Conservation (phyloP, 1,284 basidiomycete genomes). For the Leccinum pachyderme region DNA sequence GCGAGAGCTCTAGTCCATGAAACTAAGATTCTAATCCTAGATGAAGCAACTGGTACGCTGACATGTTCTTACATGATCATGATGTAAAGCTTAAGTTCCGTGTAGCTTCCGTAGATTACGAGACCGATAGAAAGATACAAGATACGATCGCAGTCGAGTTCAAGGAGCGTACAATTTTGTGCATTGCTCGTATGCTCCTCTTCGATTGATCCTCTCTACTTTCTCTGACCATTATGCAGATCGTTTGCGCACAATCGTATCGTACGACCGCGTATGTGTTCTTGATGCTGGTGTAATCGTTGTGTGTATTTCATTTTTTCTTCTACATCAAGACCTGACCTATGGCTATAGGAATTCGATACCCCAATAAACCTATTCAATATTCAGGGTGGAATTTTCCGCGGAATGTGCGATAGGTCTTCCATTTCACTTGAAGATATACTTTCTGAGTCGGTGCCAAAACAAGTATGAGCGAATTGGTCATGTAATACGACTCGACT, state of each 20-base stretch:
- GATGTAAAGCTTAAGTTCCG: conserved; percentile 2
- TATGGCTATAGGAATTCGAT: conserved; percentile 55
- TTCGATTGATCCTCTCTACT: background rate
- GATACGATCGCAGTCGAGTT: conserved; percentile 85
- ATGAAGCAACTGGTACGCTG: conserved; percentile 62
- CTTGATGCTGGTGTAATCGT: conserved; percentile 69
- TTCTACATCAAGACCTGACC: background rate
- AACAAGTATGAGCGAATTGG: conserved; percentile 3
- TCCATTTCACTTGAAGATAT: conserved; percentile 71
- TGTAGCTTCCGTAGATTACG: conserved; percentile 72
- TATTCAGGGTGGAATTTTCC: conserved; percentile 59
- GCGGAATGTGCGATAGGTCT: conserved; percentile 71
- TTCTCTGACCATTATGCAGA: conserved; percentile 38
- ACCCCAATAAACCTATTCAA: conserved; percentile 67
- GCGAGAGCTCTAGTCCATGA: conserved; percentile 82
- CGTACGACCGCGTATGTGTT: conserved; percentile 75
- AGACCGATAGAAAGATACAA: conserved; percentile 84
- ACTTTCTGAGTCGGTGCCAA: conserved; percentile 17
- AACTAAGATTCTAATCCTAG: conserved; percentile 73
- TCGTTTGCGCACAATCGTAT: conserved; percentile 72
- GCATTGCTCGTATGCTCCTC: conserved; percentile 65
- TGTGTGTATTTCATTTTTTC: conserved; percentile 30
- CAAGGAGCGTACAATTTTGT: conserved; percentile 74
- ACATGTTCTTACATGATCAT: conserved; percentile 36
- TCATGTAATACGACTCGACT: too few species aligned